A percentile compares a stretch with the other conserved stretches of the same genome.
Evolutionary conservation across 805 yeast genomes (phyloP).

Genomic region (Schizosaccharomyces cryophilus): DNA sequence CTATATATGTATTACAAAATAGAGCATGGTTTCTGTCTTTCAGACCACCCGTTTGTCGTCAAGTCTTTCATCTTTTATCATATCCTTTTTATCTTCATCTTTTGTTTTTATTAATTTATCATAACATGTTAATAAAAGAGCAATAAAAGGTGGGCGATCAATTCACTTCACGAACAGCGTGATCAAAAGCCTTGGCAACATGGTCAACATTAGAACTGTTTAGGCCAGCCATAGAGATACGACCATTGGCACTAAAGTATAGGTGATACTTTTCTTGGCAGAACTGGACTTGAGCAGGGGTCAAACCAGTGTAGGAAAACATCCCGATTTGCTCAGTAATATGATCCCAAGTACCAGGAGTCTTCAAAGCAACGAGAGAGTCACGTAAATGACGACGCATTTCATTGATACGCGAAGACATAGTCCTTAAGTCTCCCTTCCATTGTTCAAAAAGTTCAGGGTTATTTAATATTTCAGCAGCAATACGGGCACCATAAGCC

Average conservation of each 20-base stretch:
- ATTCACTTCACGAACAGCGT: slow-evolving; percentile 5
- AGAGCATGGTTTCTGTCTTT: too few species aligned
- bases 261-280: slow-evolving; percentile 59
- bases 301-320: slow-evolving; percentile 85
- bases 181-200: slow-evolving; percentile 58
- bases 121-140: not conserved
- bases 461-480: slow-evolving; percentile 42
- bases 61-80: too few species aligned
- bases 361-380: slow-evolving; percentile 32
- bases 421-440: slow-evolving; percentile 59
- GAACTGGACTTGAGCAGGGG: slow-evolving; percentile 48
- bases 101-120: too few species aligned
- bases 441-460: slow-evolving; percentile 52
- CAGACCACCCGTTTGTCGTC: too few species aligned
- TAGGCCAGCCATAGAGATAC: slow-evolving; percentile 85
- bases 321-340: slow-evolving; percentile 78
- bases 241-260: slow-evolving; percentile 58
- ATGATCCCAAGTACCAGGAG: slow-evolving; percentile 88
- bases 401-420: slow-evolving; percentile 58
- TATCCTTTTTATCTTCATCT: too few species aligned
- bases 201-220: slow-evolving; percentile 51
- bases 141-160: not conserved
- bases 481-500: slow-evolving; percentile 83
- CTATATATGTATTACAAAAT: too few species aligned
- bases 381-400: slow-evolving; percentile 54